Percentiles rank a stretch among this genome's conserved stretches.
Conservation (phyloP, 345 rosid genomes). For the Melaleuca quinquenervia region DNA sequence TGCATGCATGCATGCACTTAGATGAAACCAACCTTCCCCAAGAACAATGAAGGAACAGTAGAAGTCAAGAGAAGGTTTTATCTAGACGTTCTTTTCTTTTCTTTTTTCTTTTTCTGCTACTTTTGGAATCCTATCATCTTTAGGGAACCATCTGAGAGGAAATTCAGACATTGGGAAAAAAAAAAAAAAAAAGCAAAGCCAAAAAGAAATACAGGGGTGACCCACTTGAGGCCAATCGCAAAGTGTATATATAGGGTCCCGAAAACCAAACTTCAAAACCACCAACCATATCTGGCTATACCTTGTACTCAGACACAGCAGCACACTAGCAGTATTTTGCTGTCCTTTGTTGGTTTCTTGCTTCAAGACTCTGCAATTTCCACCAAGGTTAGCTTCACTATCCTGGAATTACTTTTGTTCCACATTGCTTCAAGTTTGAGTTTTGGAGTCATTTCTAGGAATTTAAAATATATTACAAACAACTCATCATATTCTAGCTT, state of each 20-base stretch:
- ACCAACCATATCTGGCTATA: constrained; percentile 6
- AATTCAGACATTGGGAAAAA: neutral
- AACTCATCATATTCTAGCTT: neutral
- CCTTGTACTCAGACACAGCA: neutral
- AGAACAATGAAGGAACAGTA: neutral
- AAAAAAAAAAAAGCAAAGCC: neutral
- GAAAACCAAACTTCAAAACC: constrained; percentile 13
- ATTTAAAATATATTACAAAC: neutral
- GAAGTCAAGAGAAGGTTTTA: constrained; percentile 4
- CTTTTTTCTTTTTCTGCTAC: constrained; percentile 1
- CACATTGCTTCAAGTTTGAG: neutral
- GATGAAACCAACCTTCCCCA: constrained; percentile 4
- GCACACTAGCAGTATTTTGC: neutral
- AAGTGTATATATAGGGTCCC: constrained; percentile 27
- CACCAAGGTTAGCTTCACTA: neutral
- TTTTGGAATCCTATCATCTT: constrained; percentile 22
- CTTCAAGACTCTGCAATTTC: neutral
- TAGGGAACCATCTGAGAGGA: constrained; percentile 8
- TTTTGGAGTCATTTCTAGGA: neutral
- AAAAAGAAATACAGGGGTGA: neutral
- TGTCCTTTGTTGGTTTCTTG: neutral
- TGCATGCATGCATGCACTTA: constrained; percentile 2
- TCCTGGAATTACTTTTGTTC: neutral
- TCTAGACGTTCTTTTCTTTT: constrained; percentile 1
- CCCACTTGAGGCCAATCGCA: constrained; percentile 7